A percentile compares a stretch with the other conserved stretches of the same genome.
These are phyloP conservation scores for Aspergillus udagawae DNA, from an alignment of 2,329 filamentous ascomycete species.

Conservation along the genomic window DNA sequence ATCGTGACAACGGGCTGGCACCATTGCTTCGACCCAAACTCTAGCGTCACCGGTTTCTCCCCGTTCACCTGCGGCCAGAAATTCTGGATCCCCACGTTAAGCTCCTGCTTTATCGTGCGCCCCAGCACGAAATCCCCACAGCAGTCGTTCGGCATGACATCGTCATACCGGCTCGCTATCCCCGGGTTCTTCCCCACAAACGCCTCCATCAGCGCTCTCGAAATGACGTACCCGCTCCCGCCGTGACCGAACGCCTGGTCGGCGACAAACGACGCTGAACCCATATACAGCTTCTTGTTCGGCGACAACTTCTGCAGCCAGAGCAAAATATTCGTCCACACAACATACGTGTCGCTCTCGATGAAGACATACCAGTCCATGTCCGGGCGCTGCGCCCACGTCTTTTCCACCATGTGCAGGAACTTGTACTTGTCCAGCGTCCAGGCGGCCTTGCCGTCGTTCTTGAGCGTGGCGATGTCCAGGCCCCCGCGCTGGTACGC, in stretches of 20 bases:
- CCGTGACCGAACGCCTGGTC: constrained; percentile 52
- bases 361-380: constrained; percentile 59
- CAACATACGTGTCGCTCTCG: constrained; percentile 53
- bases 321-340: constrained; percentile 48
- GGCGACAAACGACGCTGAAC: constrained; percentile 45
- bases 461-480: constrained; percentile 23
- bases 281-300: constrained; percentile 46
- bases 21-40: constrained; percentile 47
- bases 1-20: constrained; percentile 57
- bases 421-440: constrained; percentile 61
- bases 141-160: constrained; percentile 39
- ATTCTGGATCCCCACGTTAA: constrained; percentile 38
- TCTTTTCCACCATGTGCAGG: constrained; percentile 56
- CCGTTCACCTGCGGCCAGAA: constrained; percentile 53
- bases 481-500: constrained; percentile 46
- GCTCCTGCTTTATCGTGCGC: constrained; percentile 46
- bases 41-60: constrained; percentile 51
- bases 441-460: constrained; percentile 41
- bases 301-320: constrained; percentile 49
- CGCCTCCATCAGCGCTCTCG: constrained; percentile 49
- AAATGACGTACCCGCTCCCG: constrained; percentile 51
- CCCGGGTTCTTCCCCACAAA: constrained; percentile 43
- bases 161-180: constrained; percentile 48
- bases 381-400: constrained; percentile 47
- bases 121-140: constrained; percentile 53